These are phyloP conservation scores for Aspergillus panamensis DNA, from an alignment of 495 filamentous ascomycete genomes.

Conservation along the genomic window DNA sequence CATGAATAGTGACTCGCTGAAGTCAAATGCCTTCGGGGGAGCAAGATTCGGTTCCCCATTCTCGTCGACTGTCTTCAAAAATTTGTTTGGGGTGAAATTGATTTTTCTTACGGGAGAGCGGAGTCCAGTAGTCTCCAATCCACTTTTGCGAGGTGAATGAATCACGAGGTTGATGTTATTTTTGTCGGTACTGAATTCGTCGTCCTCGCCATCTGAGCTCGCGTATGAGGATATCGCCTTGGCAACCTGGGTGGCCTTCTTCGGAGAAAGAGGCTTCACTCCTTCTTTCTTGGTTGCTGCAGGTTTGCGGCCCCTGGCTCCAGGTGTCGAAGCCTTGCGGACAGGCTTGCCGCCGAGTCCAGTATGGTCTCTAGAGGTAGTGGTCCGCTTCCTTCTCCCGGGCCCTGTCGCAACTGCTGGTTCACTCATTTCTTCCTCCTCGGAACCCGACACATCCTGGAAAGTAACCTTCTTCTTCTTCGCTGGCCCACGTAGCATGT, in stretches of 20 bases:
- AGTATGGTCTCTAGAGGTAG: conserved; percentile 17
- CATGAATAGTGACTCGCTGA: conserved; percentile 39
- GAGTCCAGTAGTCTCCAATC: conserved; percentile 26
- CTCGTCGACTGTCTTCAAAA: conserved; percentile 32
- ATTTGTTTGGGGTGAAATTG: conserved; percentile 36
- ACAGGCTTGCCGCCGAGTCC: conserved; percentile 50
- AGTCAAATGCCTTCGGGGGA: conserved; percentile 32
- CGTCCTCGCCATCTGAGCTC: conserved; percentile 48
- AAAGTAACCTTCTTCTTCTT: conserved; percentile 56
- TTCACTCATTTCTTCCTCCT: conserved; percentile 32
- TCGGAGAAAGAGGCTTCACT: conserved; percentile 50
- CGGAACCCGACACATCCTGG: conserved; percentile 38
- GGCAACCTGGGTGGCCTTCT: conserved; percentile 52
- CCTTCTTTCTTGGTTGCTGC: conserved; percentile 32
- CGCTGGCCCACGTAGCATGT: conserved; percentile 38
- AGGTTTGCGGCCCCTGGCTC: conserved; percentile 38
- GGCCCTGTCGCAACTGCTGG: conserved; percentile 21
- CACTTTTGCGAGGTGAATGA: conserved; percentile 41
- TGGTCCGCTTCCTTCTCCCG: conserved; percentile 24
- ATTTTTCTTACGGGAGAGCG: conserved; percentile 42
- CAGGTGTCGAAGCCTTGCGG: conserved; percentile 37
- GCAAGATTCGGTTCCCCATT: conserved; percentile 36
- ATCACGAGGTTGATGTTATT: conserved; percentile 34
- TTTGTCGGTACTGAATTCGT: conserved; percentile 47
- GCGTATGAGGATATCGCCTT: conserved; percentile 43